Conservation (phyloP, 164 flowering plant genomes). For the Cinnamomum chago region DNA sequence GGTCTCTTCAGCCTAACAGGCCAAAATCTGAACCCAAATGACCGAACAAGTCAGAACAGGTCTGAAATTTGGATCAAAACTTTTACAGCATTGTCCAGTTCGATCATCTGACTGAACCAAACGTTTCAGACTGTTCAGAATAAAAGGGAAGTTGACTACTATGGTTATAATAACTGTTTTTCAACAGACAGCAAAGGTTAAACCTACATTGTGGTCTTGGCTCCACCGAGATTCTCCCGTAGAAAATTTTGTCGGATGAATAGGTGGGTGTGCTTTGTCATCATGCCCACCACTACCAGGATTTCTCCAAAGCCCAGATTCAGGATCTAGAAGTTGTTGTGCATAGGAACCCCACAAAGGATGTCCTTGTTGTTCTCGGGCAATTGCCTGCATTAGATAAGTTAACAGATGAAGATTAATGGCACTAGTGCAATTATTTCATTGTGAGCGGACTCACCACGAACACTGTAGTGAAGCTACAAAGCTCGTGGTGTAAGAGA, state of each 20-base stretch:
- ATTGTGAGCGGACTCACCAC: no score
- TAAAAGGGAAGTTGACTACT: no score
- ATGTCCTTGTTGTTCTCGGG: conserved; percentile 83
- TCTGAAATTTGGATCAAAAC: no score
- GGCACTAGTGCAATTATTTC: background rate
- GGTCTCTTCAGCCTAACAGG: no score
- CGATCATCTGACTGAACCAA: no score
- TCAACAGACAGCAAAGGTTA: background rate
- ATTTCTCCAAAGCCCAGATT: conserved; percentile 77
- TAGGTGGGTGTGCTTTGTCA: conserved; percentile 99
- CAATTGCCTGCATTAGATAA: conserved; percentile 53
- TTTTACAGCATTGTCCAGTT: no score
- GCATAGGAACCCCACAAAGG: conserved; percentile 93
- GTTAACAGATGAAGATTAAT: background rate
- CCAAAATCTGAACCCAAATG: no score
- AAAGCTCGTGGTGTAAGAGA: no score
- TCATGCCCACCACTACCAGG: conserved; percentile 93
- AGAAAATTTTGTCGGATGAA: conserved; percentile 96
- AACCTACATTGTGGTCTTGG: conserved; percentile 76
- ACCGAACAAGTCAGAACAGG: no score
- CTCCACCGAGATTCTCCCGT: conserved; percentile 87
- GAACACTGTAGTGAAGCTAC: no score
- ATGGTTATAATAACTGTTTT: no score
- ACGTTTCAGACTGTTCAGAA: no score
- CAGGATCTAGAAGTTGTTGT: conserved; percentile 71